Conservation (phyloP, 1,139 yeast genomes). For the Saccharomyces pastorianus region DNA sequence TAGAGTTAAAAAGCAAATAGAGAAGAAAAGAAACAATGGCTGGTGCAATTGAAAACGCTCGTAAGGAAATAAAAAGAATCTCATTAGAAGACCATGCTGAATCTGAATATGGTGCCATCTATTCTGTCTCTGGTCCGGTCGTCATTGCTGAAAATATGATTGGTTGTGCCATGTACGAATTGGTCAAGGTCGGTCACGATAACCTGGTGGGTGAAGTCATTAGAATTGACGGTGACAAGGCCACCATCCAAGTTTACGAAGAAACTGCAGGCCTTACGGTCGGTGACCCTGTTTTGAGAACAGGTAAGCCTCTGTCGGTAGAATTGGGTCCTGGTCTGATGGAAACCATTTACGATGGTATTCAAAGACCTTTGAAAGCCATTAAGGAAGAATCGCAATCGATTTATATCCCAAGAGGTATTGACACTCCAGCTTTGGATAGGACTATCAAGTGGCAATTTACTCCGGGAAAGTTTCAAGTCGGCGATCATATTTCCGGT, state of each 20-base stretch:
- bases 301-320: constrained; percentile 95
- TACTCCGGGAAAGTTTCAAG: constrained; percentile 67
- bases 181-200: constrained; percentile 95
- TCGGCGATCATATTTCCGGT: constrained; percentile 96
- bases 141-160: constrained; percentile 96
- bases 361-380: constrained; percentile 94
- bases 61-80: constrained; percentile 83
- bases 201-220: constrained; percentile 96
- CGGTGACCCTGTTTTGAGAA: constrained; percentile 96
- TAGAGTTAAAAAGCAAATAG: background rate
- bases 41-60: constrained; percentile 95
- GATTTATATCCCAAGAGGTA: constrained; percentile 97
- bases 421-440: constrained; percentile 87
- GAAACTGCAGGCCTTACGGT: constrained; percentile 99
- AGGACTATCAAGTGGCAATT: constrained; percentile 80
- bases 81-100: constrained; percentile 70
- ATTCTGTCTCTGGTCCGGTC: constrained; percentile 96
- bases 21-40: constrained; percentile 42
- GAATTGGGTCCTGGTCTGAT: constrained; percentile 98
- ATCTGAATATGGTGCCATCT: constrained; percentile 77
- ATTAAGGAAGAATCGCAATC: constrained; percentile 81
- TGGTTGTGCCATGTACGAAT: constrained; percentile 98
- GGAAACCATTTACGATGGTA: constrained; percentile 98
- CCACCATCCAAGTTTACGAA: constrained; percentile 97
- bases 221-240: constrained; percentile 91